phyloP scores from a whole-genome alignment of 1,284 basidiomycete species.

The Meira nashicola region DNA sequence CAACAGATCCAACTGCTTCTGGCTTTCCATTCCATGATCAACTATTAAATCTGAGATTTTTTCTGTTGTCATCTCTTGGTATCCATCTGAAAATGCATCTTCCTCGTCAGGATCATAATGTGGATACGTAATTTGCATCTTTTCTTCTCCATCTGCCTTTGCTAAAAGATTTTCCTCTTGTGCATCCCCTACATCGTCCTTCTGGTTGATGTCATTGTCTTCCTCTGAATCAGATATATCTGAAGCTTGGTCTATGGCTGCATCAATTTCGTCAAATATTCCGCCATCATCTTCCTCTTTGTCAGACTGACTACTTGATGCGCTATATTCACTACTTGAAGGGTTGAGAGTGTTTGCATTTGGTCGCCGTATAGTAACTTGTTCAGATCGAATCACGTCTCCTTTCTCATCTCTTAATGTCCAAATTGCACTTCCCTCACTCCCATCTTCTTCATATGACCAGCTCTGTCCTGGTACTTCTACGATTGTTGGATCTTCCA shows the following conservation, averaged over 20 bases:
- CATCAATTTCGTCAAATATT: constrained; percentile 25
- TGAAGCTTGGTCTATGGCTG: constrained; percentile 6
- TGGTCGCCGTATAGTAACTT: background rate
- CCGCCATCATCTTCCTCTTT: constrained; percentile 54
- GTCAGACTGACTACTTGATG: constrained; percentile 53
- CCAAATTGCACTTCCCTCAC: background rate
- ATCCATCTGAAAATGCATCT: constrained; percentile 43
- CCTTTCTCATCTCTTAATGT: constrained; percentile 20
- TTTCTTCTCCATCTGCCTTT: background rate
- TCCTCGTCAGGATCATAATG: constrained; percentile 28
- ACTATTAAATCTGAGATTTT: background rate
- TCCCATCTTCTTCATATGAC: background rate
- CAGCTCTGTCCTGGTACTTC: constrained; percentile 21
- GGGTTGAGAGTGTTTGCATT: background rate
- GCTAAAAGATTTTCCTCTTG: background rate
- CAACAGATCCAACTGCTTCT: constrained; percentile 20
- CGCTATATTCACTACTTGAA: background rate
- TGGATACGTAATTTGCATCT: background rate
- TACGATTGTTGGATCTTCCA: constrained; percentile 21
- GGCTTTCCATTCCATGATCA: constrained; percentile 2
- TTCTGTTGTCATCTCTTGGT: constrained; percentile 28
- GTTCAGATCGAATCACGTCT: constrained; percentile 11
- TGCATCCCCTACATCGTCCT: background rate
- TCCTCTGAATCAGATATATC: constrained; percentile 1
- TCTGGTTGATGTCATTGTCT: background rate